Evolutionary conservation across 2,329 filamentous ascomycete genomes (phyloP).

Genomic region (Raffaelea arxii): DNA sequence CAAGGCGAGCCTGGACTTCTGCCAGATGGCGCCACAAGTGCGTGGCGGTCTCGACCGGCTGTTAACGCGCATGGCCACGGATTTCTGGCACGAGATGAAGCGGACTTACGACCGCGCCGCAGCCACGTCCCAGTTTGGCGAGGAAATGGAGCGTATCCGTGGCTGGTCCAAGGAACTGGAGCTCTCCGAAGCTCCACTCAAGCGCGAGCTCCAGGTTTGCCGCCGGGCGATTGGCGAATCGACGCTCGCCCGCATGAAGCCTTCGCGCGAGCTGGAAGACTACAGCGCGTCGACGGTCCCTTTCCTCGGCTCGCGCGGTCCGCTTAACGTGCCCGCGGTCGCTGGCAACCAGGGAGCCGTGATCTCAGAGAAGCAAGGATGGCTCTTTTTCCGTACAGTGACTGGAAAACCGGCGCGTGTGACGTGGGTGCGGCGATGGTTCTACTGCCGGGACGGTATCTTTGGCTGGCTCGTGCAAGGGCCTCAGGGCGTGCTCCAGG

Average conservation of each 20-base stretch:
- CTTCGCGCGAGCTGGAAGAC: conserved; percentile 85
- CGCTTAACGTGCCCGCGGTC: conserved; percentile 47
- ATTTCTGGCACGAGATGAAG: conserved; percentile 83
- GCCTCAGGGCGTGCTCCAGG: conserved; percentile 80
- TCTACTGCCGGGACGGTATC: conserved; percentile 89
- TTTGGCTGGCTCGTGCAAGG: conserved; percentile 91
- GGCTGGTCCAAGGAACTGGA: conserved; percentile 96
- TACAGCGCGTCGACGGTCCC: conserved; percentile 87
- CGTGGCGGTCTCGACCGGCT: conserved; percentile 77
- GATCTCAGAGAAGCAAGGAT: conserved; percentile 78
- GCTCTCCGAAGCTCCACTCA: conserved; percentile 72
- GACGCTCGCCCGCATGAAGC: conserved; percentile 60
- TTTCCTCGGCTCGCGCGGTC: conserved; percentile 64
- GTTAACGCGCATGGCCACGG: conserved; percentile 72
- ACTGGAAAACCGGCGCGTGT: conserved; percentile 83
- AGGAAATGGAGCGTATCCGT: conserved; percentile 82
- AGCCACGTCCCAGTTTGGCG: conserved; percentile 55
- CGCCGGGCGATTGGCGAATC: conserved; percentile 73
- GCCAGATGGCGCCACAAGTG: conserved; percentile 75
- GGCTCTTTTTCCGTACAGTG: conserved; percentile 75
- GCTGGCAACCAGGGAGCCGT: conserved; percentile 38
- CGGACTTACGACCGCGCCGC: conserved; percentile 55
- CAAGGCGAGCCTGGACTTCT: conserved; percentile 89
- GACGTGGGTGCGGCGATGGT: conserved; percentile 88
- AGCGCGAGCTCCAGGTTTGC: conserved; percentile 67